These are phyloP conservation scores for Penicillium angulare DNA, from an alignment of 495 filamentous ascomycete species.

Conservation along the genomic window DNA sequence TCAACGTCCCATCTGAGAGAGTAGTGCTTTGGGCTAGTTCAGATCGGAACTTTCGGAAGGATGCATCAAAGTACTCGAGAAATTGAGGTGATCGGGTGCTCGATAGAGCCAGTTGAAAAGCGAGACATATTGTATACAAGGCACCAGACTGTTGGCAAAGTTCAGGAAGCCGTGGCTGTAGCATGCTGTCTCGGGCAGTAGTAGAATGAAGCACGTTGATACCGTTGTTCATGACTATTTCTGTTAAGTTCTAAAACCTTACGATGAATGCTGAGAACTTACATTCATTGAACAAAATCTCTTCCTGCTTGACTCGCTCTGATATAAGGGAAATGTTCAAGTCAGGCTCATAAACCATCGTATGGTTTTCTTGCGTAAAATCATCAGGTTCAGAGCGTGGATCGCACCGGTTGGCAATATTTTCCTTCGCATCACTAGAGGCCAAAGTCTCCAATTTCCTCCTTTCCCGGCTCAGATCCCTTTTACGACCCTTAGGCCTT, in stretches of 20 bases:
- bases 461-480: constrained; percentile 29
- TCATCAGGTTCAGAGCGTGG: background rate
- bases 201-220: constrained; percentile 38
- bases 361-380: background rate
- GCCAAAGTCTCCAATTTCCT: constrained; percentile 1
- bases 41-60: constrained; percentile 28
- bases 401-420: background rate
- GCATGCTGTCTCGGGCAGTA: constrained; percentile 17
- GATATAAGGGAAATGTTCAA: background rate
- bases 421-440: background rate
- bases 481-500: constrained; percentile 26
- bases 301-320: constrained; percentile 7
- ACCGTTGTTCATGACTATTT: constrained; percentile 27
- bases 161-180: constrained; percentile 22
- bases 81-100: constrained; percentile 16
- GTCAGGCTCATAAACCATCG: background rate
- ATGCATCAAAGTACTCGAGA: constrained; percentile 33
- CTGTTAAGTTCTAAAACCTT: background rate
- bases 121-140: constrained; percentile 32
- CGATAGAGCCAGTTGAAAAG: constrained; percentile 28
- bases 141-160: constrained; percentile 31
- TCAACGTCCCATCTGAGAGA: constrained; percentile 33
- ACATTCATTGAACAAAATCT: constrained; percentile 33
- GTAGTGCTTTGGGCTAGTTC: constrained; percentile 27
- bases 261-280: constrained; percentile 1